Evolutionary conservation across 2,329 filamentous ascomycete genomes (phyloP), one percentile per base, ranked within the genome.

Genomic region (Monilinia laxa): DNA sequence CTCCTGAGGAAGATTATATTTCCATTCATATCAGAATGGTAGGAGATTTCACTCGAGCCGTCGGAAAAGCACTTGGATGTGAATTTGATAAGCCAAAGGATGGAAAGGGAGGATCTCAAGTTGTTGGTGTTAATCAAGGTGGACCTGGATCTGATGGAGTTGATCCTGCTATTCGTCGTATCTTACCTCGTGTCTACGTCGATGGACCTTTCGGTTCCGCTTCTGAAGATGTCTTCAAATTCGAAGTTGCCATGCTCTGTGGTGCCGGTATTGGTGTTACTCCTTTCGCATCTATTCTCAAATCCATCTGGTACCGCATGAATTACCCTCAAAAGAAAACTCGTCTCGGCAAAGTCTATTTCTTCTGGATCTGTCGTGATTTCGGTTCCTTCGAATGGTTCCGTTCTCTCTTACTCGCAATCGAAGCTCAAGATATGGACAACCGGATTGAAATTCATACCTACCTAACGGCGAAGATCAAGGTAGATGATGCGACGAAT

Each of bases 291-390:
- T 92, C 90, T 0, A 93, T 94, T 73, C 84, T 94, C 75, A 96
- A 96, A 82, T 93, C 90, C 64, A 94, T 96, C 79, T 96, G 92
- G 92, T 96, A 95, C 81, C 87, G 91, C 60, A 93, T 94, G 89
- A 94, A 93, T 83, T 93, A 92, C 79, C 90, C 90, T 3, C 88
- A 91, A 77, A 86, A 89, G 78, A 90, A 90, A 80, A 93, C 90
- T 3, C 84, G 90, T 4, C 83, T 96, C 54, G 85, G 88, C 75
- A 96, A 95, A 78, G 91, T 96, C 31, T 96, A 95, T 81, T 95
- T 95, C 82, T 93, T 95, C 84, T 95, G 92, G 92, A 88, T 95
- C 70, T 94, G 91, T 82, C 85, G 91, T 78, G 91, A 95, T 78
- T 94, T 94, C 75, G 91, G 89, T 45, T 92, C 90, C 0, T 93